phyloP scores from a whole-genome alignment of 805 yeast genomes.

The Candida piceae region DNA sequence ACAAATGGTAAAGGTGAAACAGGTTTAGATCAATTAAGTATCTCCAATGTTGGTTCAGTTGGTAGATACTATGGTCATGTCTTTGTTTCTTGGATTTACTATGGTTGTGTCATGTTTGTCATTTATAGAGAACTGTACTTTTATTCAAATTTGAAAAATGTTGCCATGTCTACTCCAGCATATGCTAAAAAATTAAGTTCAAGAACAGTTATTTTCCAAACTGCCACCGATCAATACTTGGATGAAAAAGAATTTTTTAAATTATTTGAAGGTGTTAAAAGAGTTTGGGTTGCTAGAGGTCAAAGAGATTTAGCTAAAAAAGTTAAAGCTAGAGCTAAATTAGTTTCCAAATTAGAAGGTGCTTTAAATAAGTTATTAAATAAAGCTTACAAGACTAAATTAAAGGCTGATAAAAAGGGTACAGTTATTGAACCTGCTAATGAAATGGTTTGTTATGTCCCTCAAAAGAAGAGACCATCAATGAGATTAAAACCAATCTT shows the following conservation, averaged over 20 bases:
- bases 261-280: constrained; percentile 76
- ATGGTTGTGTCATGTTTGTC: constrained; percentile 62
- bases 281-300: constrained; percentile 76
- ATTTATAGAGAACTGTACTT: constrained; percentile 79
- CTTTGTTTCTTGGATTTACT: constrained; percentile 73
- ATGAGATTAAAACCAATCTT: constrained; percentile 35
- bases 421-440: constrained; percentile 37
- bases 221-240: constrained; percentile 70
- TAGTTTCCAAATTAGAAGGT: constrained; percentile 61
- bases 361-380: constrained; percentile 56
- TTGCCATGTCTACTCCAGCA: constrained; percentile 74
- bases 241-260: constrained; percentile 69
- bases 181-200: constrained; percentile 71
- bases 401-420: constrained; percentile 66
- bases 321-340: constrained; percentile 52
- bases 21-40: constrained; percentile 75
- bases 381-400: constrained; percentile 57
- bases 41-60: constrained; percentile 60
- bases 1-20: constrained; percentile 52
- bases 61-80: constrained; percentile 83
- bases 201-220: constrained; percentile 78
- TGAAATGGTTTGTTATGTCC: constrained; percentile 53
- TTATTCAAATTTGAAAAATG: constrained; percentile 71
- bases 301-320: constrained; percentile 46
- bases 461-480: constrained; percentile 64